Conservation (phyloP, 2,329 filamentous ascomycete genomes). For the Fusarium longipes region DNA sequence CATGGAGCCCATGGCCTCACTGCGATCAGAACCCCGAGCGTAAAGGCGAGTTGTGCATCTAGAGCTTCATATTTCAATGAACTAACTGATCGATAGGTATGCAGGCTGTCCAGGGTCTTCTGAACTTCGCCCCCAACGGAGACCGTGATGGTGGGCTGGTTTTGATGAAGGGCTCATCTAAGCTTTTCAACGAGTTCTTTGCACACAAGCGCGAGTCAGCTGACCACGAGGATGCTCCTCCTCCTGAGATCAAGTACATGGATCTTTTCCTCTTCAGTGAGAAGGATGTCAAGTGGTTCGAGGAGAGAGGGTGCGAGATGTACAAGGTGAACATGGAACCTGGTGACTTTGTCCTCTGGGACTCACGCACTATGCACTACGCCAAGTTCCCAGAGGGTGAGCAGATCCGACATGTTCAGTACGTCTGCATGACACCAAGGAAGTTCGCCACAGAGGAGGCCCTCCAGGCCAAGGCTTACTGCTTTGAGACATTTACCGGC, state of each 20-base stretch:
- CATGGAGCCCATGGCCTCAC: slow-evolving; percentile 42
- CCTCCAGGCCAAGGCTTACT: not conserved
- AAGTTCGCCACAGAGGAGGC: slow-evolving; percentile 22
- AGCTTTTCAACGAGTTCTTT: slow-evolving; percentile 52
- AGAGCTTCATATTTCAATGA: too few relatives aligned
- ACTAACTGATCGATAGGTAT: too few relatives aligned
- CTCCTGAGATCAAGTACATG: slow-evolving; percentile 49
- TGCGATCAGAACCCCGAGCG: slow-evolving; percentile 41
- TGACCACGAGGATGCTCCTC: slow-evolving; percentile 49
- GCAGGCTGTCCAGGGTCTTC: slow-evolving; percentile 21
- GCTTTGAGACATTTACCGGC: not conserved
- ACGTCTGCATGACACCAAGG: slow-evolving; percentile 23
- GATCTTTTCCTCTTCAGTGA: slow-evolving; percentile 51
- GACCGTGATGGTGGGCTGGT: slow-evolving; percentile 52
- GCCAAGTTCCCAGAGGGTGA: slow-evolving; percentile 53
- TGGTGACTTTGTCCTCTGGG: slow-evolving; percentile 57
- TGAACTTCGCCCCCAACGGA: slow-evolving; percentile 48
- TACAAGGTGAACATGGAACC: slow-evolving; percentile 56
- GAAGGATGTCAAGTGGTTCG: slow-evolving; percentile 52
- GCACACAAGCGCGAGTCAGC: slow-evolving; percentile 48
- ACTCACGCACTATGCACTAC: slow-evolving; percentile 56
- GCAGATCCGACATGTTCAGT: slow-evolving; percentile 50
- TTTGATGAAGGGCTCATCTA: slow-evolving; percentile 46
- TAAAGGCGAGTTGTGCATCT: too few relatives aligned
- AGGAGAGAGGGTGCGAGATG: slow-evolving; percentile 49